phyloP scores from a whole-genome alignment of 2,329 filamentous ascomycete genomes.

The Scedosporium minutisporum region DNA sequence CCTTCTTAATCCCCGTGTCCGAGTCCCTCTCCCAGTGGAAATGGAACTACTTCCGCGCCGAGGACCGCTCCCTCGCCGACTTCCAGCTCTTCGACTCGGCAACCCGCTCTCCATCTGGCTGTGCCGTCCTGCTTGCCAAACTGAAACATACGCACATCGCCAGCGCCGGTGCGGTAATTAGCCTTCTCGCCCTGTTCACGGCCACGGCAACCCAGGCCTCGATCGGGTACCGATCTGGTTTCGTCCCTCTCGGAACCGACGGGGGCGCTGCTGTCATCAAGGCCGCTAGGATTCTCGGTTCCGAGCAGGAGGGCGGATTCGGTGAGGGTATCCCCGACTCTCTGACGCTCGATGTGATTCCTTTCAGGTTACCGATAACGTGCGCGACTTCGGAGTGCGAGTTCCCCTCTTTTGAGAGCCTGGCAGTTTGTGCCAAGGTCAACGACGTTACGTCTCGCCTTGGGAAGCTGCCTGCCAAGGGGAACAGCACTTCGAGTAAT shows the following conservation, averaged over 20 bases:
- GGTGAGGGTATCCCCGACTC: neutral
- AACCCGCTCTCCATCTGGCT: constrained; percentile 13
- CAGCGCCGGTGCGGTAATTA: constrained; percentile 14
- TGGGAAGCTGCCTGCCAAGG: constrained; percentile 6
- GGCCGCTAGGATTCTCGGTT: neutral
- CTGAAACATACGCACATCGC: constrained; percentile 15
- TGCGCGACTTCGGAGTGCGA: constrained; percentile 11
- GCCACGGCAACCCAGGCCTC: constrained; percentile 9
- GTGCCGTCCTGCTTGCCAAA: constrained; percentile 13
- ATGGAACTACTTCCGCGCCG: constrained; percentile 21
- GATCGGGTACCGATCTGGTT: constrained; percentile 3
- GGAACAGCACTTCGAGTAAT: neutral
- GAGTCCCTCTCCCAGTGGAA: constrained; percentile 21
- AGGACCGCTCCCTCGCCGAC: constrained; percentile 15
- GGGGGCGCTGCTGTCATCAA: neutral
- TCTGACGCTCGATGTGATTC: neutral
- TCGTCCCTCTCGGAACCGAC: neutral
- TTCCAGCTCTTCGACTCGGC: constrained; percentile 20
- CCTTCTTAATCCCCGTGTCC: constrained; percentile 14
- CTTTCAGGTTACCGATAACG: neutral
- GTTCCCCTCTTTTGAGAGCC: constrained; percentile 13
- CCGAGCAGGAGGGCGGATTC: neutral
- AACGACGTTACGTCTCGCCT: constrained; percentile 16
- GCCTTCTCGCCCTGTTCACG: constrained; percentile 13
- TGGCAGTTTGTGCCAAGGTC: constrained; percentile 16